Conservation (phyloP, 1,284 basidiomycete genomes). For the Puccinia sorghi region DNA sequence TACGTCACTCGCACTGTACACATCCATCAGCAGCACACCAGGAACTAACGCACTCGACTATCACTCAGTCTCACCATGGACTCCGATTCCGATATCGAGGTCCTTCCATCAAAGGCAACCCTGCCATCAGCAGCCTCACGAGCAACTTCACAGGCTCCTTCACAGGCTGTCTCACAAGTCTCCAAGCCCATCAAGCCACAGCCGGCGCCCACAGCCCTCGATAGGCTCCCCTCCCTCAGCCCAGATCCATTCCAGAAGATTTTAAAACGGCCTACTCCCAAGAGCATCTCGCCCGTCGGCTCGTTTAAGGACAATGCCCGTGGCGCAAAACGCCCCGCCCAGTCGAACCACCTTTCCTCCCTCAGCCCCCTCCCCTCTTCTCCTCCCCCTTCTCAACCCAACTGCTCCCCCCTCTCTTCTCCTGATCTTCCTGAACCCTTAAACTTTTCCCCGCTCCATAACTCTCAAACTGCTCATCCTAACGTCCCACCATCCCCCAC, state of each 20-base stretch:
- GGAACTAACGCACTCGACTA: not conserved
- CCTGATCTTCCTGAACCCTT: not conserved
- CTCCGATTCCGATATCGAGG: slow-evolving; percentile 30
- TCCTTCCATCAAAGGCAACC: not conserved
- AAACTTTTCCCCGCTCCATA: not conserved
- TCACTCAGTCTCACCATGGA: slow-evolving; percentile 1
- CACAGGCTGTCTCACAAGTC: no score
- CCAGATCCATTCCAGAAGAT: not conserved
- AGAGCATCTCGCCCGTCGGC: not conserved
- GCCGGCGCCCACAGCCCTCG: no score
- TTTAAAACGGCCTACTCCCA: not conserved
- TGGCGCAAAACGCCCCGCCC: not conserved
- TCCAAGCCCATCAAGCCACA: no score
- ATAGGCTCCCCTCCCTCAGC: slow-evolving; percentile 8
- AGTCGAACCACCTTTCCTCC: not conserved
- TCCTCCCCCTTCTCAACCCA: not conserved
- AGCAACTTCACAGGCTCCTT: no score
- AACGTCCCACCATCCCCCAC: not conserved
- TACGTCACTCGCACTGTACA: no score
- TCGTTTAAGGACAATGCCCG: not conserved
- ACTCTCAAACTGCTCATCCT: not conserved
- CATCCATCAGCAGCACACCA: no score
- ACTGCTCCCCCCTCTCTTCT: not conserved
- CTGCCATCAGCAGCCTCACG: not conserved
- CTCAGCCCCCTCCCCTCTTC: no score